phyloP scores from a whole-genome alignment of 495 filamentous ascomycete genomes.

The Neurospora sp. region DNA sequence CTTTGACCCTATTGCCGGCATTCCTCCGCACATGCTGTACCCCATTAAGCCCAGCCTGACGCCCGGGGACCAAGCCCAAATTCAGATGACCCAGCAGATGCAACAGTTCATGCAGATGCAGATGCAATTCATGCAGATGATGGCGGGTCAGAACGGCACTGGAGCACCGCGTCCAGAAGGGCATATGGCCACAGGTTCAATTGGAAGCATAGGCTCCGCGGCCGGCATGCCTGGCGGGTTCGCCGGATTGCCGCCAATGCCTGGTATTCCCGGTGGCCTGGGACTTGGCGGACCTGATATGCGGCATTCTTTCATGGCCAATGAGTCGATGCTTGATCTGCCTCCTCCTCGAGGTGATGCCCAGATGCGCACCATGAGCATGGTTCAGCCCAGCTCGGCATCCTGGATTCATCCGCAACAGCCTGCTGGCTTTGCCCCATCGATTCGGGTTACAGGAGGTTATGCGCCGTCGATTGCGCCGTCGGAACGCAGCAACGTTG shows the following conservation, averaged over 20 bases:
- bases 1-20: constrained; percentile 35
- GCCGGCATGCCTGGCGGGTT: constrained; percentile 4
- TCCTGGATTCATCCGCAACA: constrained; percentile 36
- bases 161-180: constrained; percentile 24
- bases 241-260: constrained; percentile 9
- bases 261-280: constrained; percentile 5
- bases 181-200: constrained; percentile 23
- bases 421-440: constrained; percentile 33
- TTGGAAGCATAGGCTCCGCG: constrained; percentile 18
- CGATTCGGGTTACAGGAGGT: constrained; percentile 34
- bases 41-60: constrained; percentile 32
- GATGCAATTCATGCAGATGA: constrained; percentile 86
- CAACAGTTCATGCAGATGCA: constrained; percentile 86
- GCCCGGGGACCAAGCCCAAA: constrained; percentile 63
- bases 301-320: constrained; percentile 35
- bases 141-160: constrained; percentile 34
- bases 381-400: constrained; percentile 60
- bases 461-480: constrained; percentile 69
- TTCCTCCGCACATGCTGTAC: constrained; percentile 41
- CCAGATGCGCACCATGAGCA: constrained; percentile 59
- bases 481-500: constrained; percentile 88
- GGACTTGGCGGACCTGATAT: constrained; percentile 18
- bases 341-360: constrained; percentile 24
- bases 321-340: constrained; percentile 27
- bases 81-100: constrained; percentile 85